Percentiles rank a stretch among this genome's conserved stretches.
Evolutionary conservation across 371 early-diverging fungal species (phyloP).

Genomic region (Cokeromyces recurvatus): DNA sequence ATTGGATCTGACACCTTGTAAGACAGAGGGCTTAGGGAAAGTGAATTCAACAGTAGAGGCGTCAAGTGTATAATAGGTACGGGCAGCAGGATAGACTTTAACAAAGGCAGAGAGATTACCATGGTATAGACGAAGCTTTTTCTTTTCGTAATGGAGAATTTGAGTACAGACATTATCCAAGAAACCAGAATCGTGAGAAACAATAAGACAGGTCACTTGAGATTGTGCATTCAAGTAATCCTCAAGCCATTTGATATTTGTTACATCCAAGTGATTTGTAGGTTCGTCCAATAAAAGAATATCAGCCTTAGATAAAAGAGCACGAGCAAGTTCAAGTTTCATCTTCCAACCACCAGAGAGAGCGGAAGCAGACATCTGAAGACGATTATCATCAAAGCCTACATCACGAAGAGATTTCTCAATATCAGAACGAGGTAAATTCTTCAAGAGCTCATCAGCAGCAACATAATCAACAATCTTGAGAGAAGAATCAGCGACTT

Average conservation of each 20-base stretch:
- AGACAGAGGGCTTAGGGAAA: slow-evolving; percentile 72
- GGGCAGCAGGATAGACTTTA: slow-evolving; percentile 50
- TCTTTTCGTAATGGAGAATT: slow-evolving; percentile 75
- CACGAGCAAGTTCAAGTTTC: slow-evolving; percentile 81
- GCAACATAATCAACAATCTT: slow-evolving; percentile 62
- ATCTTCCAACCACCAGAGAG: slow-evolving; percentile 91
- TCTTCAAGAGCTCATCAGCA: slow-evolving; percentile 44
- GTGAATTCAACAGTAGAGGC: slow-evolving; percentile 65
- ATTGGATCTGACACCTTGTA: slow-evolving; percentile 70
- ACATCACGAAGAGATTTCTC: slow-evolving; percentile 52
- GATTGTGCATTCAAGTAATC: slow-evolving; percentile 89
- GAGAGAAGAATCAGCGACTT: slow-evolving; percentile 64
- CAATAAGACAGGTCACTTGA: slow-evolving; percentile 95
- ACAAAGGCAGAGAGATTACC: slow-evolving; percentile 70
- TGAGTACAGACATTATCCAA: slow-evolving; percentile 80
- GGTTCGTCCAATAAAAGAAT: slow-evolving; percentile 98
- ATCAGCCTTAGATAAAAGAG: slow-evolving; percentile 80
- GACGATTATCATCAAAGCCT: slow-evolving; percentile 63
- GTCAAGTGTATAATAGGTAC: slow-evolving; percentile 68
- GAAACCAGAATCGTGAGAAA: slow-evolving; percentile 98
- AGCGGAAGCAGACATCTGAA: slow-evolving; percentile 51
- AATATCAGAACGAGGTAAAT: slow-evolving; percentile 48
- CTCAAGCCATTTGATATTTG: slow-evolving; percentile 94
- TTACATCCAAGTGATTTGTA: slow-evolving; percentile 88
- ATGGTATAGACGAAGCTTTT: slow-evolving; percentile 63